Conservation (phyloP, 1,284 basidiomycete genomes). For the Rhodotorula mucilaginosa region DNA sequence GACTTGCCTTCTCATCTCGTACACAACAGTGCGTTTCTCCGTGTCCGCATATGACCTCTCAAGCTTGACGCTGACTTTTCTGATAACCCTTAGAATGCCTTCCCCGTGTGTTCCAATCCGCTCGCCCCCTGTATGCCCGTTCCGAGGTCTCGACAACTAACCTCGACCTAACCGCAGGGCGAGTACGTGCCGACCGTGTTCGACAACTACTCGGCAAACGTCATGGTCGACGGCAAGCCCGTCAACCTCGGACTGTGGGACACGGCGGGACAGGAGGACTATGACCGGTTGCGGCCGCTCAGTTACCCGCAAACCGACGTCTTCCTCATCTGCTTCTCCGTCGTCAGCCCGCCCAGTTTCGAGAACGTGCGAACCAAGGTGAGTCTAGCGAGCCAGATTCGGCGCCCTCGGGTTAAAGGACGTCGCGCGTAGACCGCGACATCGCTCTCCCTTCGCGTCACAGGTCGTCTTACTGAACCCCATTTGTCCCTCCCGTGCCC, state of each 20-base stretch:
- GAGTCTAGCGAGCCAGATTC: conserved; percentile 10
- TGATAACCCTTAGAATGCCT: conserved; percentile 63
- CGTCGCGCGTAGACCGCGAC: no score
- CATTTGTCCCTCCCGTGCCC: background rate
- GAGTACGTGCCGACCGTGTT: conserved; percentile 96
- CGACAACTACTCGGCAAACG: conserved; percentile 79
- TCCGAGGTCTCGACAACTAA: background rate
- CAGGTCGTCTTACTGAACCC: background rate
- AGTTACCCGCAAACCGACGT: conserved; percentile 99
- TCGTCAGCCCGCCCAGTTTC: conserved; percentile 94
- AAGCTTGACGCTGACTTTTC: background rate
- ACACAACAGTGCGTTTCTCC: conserved; percentile 64
- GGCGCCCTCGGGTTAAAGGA: no score
- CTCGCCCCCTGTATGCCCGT: background rate
- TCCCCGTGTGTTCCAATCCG: conserved; percentile 64
- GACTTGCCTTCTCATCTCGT: conserved; percentile 95
- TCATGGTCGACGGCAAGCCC: conserved; percentile 98
- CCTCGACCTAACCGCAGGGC: conserved; percentile 57
- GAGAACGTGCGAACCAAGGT: conserved; percentile 99
- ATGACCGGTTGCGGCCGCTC: conserved; percentile 93
- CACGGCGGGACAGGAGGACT: conserved; percentile 98
- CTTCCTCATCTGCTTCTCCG: conserved; percentile 97
- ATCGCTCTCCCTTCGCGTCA: background rate
- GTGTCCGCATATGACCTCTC: background rate
- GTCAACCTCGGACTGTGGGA: conserved; percentile 97